Evolutionary conservation across 1,284 basidiomycete species (phyloP).

Genomic region (Apiotrichum brassicae): DNA sequence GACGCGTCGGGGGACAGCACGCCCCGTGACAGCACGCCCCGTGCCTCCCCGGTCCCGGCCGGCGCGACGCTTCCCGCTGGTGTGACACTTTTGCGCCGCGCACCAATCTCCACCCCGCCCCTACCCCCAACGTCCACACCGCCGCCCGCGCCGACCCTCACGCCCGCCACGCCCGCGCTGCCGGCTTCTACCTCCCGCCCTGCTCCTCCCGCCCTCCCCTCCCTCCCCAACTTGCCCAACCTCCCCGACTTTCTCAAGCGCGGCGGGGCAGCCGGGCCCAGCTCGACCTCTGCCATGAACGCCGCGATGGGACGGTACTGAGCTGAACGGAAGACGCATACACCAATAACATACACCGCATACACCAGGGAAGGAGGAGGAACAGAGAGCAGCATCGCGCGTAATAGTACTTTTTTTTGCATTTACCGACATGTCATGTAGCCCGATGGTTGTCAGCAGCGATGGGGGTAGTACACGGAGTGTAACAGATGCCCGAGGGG

Average conservation of each 20-base stretch:
- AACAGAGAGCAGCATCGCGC: too few relatives aligned
- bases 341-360: too few relatives aligned
- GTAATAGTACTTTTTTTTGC: too few relatives aligned
- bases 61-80: not conserved
- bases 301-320: slow-evolving; percentile 8
- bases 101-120: not conserved
- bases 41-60: not conserved
- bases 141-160: not conserved
- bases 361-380: too few relatives aligned
- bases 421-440: too few relatives aligned
- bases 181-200: not conserved
- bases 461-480: too few relatives aligned
- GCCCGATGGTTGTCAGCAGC: too few relatives aligned
- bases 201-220: not conserved
- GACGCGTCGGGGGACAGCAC: too few relatives aligned
- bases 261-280: slow-evolving; percentile 5
- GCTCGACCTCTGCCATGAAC: slow-evolving; percentile 15
- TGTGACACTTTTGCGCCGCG: too few relatives aligned
- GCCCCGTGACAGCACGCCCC: not conserved
- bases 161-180: not conserved
- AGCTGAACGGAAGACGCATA: too few relatives aligned
- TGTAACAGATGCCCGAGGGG: too few relatives aligned
- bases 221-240: not conserved
- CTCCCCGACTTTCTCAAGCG: slow-evolving; percentile 16
- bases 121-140: not conserved